Evolutionary conservation across 1,284 basidiomycete genomes (phyloP).

Genomic region (Ceratobasidium sp.): DNA sequence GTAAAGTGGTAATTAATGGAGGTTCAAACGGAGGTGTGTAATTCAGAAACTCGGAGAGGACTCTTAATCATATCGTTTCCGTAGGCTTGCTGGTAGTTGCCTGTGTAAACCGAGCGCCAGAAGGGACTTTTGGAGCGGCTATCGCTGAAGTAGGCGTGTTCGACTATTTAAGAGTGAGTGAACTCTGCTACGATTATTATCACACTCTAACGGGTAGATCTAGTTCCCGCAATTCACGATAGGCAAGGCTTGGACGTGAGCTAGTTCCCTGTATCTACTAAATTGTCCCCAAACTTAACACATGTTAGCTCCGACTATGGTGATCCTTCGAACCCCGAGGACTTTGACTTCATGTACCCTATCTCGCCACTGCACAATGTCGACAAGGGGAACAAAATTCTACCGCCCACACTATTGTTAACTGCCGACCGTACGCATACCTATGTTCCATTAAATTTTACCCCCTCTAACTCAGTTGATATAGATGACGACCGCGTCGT

Average conservation of each 20-base stretch:
- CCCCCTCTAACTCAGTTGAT: neutral
- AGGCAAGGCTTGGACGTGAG: conserved; percentile 77
- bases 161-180: conserved; percentile 80
- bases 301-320: conserved; percentile 77
- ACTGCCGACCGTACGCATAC: conserved; percentile 80
- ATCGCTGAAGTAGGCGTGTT: conserved; percentile 86
- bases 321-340: conserved; percentile 77
- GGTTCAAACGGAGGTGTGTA: conserved; percentile 80
- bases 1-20: conserved; percentile 84
- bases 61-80: neutral
- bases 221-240: conserved; percentile 85
- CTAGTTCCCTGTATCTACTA: neutral
- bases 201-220: neutral
- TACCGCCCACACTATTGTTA: conserved; percentile 78
- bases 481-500: conserved; percentile 87
- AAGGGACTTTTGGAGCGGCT: conserved; percentile 84
- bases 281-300: neutral
- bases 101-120: conserved; percentile 82
- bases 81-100: conserved; percentile 82
- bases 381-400: conserved; percentile 65
- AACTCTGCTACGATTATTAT: conserved; percentile 44
- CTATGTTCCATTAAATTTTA: neutral
- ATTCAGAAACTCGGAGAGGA: neutral
- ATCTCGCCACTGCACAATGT: conserved; percentile 85
- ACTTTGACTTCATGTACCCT: conserved; percentile 86